Evolutionary conservation across 306 rosid species (phyloP), one percentile per base, ranked within the genome.

Genomic region (barrel medic (Medicago truncatula)): DNA sequence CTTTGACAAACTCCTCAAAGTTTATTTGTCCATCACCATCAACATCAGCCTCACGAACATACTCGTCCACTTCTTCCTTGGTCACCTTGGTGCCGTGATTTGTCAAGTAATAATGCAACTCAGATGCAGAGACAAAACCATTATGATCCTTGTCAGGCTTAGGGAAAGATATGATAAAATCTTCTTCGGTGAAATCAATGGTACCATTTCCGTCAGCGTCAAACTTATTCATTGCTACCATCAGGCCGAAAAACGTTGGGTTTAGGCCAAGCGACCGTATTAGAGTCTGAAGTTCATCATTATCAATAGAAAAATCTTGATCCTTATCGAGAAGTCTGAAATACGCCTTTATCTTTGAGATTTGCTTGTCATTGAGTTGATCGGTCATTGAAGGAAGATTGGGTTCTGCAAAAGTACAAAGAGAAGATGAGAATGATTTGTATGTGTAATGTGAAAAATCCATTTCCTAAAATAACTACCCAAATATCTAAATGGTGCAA

Each of bases 71-170:
- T 57, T 87, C 92, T 60, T 91, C 97, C 14, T 91, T 92, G 0
- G 97, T 91, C 87, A 91, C 87, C 87, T 91, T 90, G 87, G 89
- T 92, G 0, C 97, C 97, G 0, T 87, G 92, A 67, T 91, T 88
- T 43, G 93, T 87, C 97, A 91, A 87, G 11, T 89, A 93, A 17
- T 89, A 93, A 71, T 93, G 93, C 34, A 91, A 90, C 87, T 91
- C 97, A 38, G 93, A 93, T 4, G 93, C 93, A 43, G 97, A 89
- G 80, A 91, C 89, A 90, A 91, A 91, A 34, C 97, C 97, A 67
- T 91, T 87, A 78, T 91, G 97, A 66, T 91, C 97, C 89, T 87
- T 91, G 83, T 91, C 97, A 0, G 89, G 89, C 74, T 89, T 90
- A 3, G 89, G 89, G 88, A 91, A 91, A 6, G 96, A 93, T 68